phyloP scores from a whole-genome alignment of 257 asterid genomes.

The Leonotis leonurus region DNA sequence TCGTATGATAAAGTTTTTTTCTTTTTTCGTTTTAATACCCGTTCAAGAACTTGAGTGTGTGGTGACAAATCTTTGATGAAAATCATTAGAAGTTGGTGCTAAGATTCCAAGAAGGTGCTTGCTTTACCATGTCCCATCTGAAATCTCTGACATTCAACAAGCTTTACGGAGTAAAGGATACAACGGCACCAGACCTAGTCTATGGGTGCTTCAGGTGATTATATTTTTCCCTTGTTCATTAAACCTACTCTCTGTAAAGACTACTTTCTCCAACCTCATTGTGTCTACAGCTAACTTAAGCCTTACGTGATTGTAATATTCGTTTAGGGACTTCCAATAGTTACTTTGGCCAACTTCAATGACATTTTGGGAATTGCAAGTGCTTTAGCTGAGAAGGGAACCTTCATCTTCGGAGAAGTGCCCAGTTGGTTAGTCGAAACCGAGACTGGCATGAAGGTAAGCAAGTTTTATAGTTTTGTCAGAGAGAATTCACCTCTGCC shows the following conservation, averaged over 20 bases:
- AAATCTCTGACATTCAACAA: conserved; percentile 50
- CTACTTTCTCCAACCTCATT: background rate
- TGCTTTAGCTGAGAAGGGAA: conserved; percentile 65
- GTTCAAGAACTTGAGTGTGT: background rate
- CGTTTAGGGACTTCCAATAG: conserved; percentile 57
- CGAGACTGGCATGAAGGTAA: conserved; percentile 40
- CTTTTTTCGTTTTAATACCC: background rate
- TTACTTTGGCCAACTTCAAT: conserved; percentile 43
- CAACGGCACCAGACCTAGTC: conserved; percentile 65
- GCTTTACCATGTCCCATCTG: conserved; percentile 52
- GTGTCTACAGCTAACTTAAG: background rate
- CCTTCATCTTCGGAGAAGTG: conserved; percentile 59
- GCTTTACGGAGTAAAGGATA: conserved; percentile 51
- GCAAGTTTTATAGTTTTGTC: conserved; percentile 12
- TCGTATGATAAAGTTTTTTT: background rate
- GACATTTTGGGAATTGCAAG: conserved; percentile 37
- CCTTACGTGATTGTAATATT: background rate
- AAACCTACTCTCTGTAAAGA: background rate
- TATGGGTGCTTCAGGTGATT: conserved; percentile 78
- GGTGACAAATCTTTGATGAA: conserved; percentile 10
- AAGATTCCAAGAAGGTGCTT: conserved; percentile 69
- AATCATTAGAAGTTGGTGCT: conserved; percentile 55
- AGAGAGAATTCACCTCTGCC: background rate
- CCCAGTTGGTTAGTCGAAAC: conserved; percentile 53
- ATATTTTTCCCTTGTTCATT: background rate